A percentile compares a stretch with the other conserved stretches of the same genome.
Evolutionary conservation across 768 basidiomycete species (phyloP).

Genomic region (Gautieria morchelliformis): DNA sequence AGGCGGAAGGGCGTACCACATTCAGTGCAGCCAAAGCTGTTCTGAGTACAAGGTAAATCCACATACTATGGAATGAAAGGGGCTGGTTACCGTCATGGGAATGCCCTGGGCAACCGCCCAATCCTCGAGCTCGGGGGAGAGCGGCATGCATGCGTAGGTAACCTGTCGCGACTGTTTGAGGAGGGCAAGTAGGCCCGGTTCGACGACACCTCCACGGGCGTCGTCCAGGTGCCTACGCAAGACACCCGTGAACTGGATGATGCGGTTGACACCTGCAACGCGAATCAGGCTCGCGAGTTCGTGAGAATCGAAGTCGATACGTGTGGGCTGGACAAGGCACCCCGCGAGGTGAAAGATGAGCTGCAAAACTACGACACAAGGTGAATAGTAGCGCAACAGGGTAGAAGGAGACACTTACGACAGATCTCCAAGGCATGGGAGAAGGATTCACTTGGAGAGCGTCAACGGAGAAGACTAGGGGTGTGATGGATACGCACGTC

Average conservation of each 20-base stretch:
- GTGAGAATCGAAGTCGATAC: conserved; percentile 51
- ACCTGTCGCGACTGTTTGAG: conserved; percentile 53
- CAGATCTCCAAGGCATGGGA: conserved; percentile 65
- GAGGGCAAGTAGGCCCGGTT: conserved; percentile 51
- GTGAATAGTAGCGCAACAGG: conserved; percentile 17
- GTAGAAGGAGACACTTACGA: conserved; percentile 37
- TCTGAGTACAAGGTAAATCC: conserved; percentile 32
- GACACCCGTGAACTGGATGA: conserved; percentile 68
- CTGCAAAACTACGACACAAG: conserved; percentile 48
- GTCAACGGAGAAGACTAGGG: conserved; percentile 21
- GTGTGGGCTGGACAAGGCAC: conserved; percentile 64
- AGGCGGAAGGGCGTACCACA: conserved; percentile 53
- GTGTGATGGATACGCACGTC: conserved; percentile 43
- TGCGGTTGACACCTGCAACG: conserved; percentile 57
- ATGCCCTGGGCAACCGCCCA: conserved; percentile 60
- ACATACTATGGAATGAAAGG: not conserved
- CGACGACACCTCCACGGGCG: conserved; percentile 31
- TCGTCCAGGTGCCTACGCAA: conserved; percentile 53
- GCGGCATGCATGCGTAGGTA: conserved; percentile 53
- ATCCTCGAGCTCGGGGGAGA: conserved; percentile 58
- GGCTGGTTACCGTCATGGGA: conserved; percentile 42
- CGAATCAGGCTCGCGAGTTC: conserved; percentile 67
- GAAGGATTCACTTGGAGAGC: conserved; percentile 65
- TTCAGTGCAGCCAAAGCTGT: conserved; percentile 77
- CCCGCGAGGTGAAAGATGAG: conserved; percentile 63